phyloP scores from a whole-genome alignment of 176 grass and related monocot species.

The barley (Hordeum vulgare) region DNA sequence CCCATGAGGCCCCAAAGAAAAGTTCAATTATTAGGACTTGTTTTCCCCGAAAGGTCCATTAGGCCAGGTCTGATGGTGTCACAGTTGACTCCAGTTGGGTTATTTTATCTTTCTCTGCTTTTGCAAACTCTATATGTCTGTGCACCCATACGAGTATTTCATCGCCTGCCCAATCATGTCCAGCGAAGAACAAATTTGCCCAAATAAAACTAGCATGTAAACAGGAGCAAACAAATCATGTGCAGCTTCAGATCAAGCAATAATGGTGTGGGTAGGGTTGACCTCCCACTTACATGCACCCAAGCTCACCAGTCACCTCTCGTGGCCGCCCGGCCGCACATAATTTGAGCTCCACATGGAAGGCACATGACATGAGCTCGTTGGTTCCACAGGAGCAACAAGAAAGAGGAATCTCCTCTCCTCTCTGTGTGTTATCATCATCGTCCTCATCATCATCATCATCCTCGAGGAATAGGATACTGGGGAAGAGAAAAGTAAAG shows the following conservation, averaged over 20 bases:
- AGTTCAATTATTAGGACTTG: constrained; percentile 13
- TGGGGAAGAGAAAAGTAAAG: not conserved
- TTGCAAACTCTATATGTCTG: not conserved
- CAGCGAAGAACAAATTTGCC: not conserved
- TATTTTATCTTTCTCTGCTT: not conserved
- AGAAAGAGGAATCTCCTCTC: constrained; percentile 9
- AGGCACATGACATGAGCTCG: constrained; percentile 30
- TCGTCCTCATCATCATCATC: not conserved
- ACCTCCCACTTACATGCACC: constrained; percentile 9
- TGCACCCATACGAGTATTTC: not conserved
- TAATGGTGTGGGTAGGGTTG: constrained; percentile 27
- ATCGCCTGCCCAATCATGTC: not conserved
- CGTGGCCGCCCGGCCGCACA: constrained; percentile 12
- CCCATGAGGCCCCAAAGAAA: not conserved
- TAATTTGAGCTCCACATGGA: constrained; percentile 35
- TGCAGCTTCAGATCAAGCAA: constrained; percentile 11
- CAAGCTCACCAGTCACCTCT: not conserved
- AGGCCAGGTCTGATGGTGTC: not conserved
- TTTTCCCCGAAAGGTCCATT: constrained; percentile 10
- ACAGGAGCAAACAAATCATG: not conserved
- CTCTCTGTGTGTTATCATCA: not conserved
- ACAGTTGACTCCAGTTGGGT: constrained; percentile 22
- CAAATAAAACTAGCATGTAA: not conserved
- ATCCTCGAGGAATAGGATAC: not conserved
- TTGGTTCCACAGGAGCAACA: not conserved